Evolutionary conservation across 768 basidiomycete genomes (phyloP), one percentile per base, ranked within the genome.

Genomic region (Naganishia randhawae): DNA sequence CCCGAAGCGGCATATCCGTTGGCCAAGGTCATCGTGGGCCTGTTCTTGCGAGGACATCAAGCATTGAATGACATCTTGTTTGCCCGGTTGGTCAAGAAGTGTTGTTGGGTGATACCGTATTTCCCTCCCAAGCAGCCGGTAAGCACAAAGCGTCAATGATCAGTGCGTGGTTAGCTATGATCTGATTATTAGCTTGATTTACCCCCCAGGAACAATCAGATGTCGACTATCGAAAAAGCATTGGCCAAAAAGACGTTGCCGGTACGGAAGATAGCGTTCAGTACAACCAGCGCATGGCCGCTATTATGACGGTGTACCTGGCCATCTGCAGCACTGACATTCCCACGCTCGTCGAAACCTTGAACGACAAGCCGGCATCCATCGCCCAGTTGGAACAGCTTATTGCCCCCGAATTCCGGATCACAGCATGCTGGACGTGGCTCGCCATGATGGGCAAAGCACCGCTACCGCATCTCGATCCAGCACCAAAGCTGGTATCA

Each of bases 251-350:
- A 50, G 55, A 72, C 35, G 48, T 72, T 35, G 69, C 71, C 32
- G 67, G 71, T 3, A 81, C 85, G 57, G 92, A 95, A 78, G 80
- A 82, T 2, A 74, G 80, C 25, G 80, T 84, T 45, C 88, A 90
- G 39, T 88, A 89, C 73, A 82, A 84, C 11, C 83, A 81, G 39
- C 86, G 94, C 27, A 82, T 93, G 53, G 81, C 86, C 33, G 92
- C 92, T 10, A 84, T 91, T 35, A 85, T 93, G 85, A 85, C 93
- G 33, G 86, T 97, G 27, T 97, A 95, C 81, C 91, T 91, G 76
- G 83, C 86, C 22, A 85, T 94, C 53, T 76, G 92, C 11, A 77
- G 80, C 65, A 77, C 78, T 13, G 69, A 74, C 5, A 63, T 77
- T 29, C 51, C 22, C 45, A 64, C 76, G 0, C 14, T 77, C 19